Evolutionary conservation across 495 filamentous ascomycete genomes (phyloP).

Genomic region (Sporormia fimetaria): DNA sequence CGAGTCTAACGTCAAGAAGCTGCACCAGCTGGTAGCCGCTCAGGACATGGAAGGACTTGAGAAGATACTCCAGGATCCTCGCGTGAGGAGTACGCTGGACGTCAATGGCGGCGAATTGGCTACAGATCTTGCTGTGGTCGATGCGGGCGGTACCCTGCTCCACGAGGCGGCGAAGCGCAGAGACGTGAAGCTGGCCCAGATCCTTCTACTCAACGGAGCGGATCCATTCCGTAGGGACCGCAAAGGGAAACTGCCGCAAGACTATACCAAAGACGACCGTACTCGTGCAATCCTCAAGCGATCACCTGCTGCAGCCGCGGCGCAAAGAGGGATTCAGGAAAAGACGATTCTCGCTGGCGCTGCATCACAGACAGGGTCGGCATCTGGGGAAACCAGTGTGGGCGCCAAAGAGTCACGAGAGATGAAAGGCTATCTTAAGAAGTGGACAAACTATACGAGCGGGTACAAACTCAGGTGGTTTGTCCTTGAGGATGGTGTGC

Average conservation of each 20-base stretch:
- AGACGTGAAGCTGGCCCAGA: slow-evolving; percentile 74
- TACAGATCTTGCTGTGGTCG: slow-evolving; percentile 61
- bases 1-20: slow-evolving; percentile 68
- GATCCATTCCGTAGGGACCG: slow-evolving; percentile 93
- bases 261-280: slow-evolving; percentile 91
- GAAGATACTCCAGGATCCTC: slow-evolving; percentile 67
- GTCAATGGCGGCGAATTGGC: slow-evolving; percentile 83
- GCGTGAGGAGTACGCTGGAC: slow-evolving; percentile 73
- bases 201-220: slow-evolving; percentile 87
- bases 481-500: slow-evolving; percentile 89
- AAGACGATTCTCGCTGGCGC: slow-evolving; percentile 76
- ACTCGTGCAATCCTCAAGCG: slow-evolving; percentile 79
- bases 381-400: slow-evolving; percentile 48
- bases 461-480: slow-evolving; percentile 97
- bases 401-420: slow-evolving; percentile 79
- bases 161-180: slow-evolving; percentile 86
- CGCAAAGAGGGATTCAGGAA: slow-evolving; percentile 92
- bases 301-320: slow-evolving; percentile 86
- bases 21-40: slow-evolving; percentile 61
- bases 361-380: slow-evolving; percentile 32
- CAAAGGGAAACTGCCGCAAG: slow-evolving; percentile 89
- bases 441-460: slow-evolving; percentile 97
- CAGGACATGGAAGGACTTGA: slow-evolving; percentile 67
- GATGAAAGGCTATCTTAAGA: slow-evolving; percentile 97
- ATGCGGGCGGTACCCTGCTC: slow-evolving; percentile 74